Base-by-base conservation (phyloP, 2,329 filamentous ascomycete genomes). In the Aspergillus sp. region DNA sequence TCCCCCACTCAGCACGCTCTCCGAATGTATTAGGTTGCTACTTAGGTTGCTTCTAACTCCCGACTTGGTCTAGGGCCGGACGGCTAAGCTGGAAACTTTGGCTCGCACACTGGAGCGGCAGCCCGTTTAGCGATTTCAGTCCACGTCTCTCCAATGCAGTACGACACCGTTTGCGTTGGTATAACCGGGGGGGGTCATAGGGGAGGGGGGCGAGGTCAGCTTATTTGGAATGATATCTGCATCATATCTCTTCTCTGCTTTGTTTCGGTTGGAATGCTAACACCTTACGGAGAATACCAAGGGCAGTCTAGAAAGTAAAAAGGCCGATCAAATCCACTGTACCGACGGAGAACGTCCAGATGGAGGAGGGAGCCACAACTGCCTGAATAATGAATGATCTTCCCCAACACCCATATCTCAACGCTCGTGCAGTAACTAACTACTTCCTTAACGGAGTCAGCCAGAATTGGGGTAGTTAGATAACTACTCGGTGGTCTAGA, bases 21-120 rank as follows among this genome's bases (percentile, higher is more conserved):
- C 60, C 52, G 59, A 58, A 41, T 32, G 53, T 44, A 53, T 64
- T 64, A 60, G 62, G 53, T 55, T 42, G 44, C 23, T 44, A 55
- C 48, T 54, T 63, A 38, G 48, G 30, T 55, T 62, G 44, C 47
- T 52, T 54, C 53, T 55, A 25, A 49, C 42, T 55, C 55, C 52
- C n/a, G 39, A 53, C 54, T 50, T 47, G 44, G 49, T 25, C 39
- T 55, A 50, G 36, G 51, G 38, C 27, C 49, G 38, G 47, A 19
- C 30, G 53, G 47, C 13, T 54, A 51, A 51, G 55, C 36, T 47
- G 54, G 51, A 42, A n/a, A 47, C 25, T 54, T 42, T 52, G 53
- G 57, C 21, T 55, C 36, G 52, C 27, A 41, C 32, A 27, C 53
- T 60, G 47, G 58, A 59, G 57, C 52, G 52, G 57, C 44, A 55